phyloP scores from a whole-genome alignment of 139 green algal genomes.

The Coccomyxa sp. region DNA sequence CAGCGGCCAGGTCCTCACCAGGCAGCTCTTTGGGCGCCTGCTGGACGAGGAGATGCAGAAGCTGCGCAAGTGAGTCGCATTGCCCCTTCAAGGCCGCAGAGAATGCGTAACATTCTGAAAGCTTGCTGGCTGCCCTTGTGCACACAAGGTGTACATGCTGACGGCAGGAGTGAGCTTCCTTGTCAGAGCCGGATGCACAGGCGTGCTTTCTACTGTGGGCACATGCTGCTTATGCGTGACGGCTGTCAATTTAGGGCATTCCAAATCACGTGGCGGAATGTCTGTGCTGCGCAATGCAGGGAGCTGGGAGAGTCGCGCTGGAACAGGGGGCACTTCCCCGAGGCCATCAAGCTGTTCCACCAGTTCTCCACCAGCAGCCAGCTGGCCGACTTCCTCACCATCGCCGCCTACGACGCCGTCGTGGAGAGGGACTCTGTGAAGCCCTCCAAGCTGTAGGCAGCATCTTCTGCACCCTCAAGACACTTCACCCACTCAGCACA shows the following conservation, averaged over 20 bases:
- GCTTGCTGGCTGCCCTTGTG: too few relatives aligned
- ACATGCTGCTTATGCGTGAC: background rate
- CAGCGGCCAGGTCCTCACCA: constrained; percentile 54
- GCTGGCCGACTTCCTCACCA: constrained; percentile 63
- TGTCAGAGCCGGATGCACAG: background rate
- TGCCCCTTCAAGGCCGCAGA: too few relatives aligned
- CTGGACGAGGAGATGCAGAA: constrained; percentile 63
- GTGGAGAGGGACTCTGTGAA: background rate
- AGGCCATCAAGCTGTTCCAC: constrained; percentile 46
- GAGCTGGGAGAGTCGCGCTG: constrained; percentile 41
- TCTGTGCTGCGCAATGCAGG: background rate
- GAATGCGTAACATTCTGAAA: too few relatives aligned
- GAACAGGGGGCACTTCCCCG: constrained; percentile 38
- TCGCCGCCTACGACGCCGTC: constrained; percentile 48
- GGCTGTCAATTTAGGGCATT: background rate
- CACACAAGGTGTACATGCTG: too few relatives aligned
- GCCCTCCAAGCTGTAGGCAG: background rate
- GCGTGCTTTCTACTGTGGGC: background rate
- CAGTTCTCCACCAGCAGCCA: constrained; percentile 31
- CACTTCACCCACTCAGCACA: too few relatives aligned
- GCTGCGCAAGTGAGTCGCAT: constrained; percentile 16
- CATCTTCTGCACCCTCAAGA: too few relatives aligned
- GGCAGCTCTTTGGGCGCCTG: constrained; percentile 38
- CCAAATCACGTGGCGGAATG: background rate
- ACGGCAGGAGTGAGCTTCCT: too few relatives aligned